Conservation (phyloP, 108 stramenopile genomes). For the Cylindrotheca closterium region DNA sequence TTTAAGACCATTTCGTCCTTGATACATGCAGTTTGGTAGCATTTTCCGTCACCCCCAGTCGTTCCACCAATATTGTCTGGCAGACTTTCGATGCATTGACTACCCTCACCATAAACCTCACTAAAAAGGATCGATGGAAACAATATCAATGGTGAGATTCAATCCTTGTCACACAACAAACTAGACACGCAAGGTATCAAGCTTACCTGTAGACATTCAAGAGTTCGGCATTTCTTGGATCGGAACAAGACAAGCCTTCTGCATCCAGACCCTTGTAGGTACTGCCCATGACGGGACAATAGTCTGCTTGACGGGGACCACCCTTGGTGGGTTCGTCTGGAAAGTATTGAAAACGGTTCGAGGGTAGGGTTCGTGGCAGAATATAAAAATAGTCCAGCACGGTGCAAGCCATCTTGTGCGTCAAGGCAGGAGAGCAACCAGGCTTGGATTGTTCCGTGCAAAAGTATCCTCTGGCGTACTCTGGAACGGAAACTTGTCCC, state of each 20-base stretch:
- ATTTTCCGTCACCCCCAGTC: conserved; percentile 63
- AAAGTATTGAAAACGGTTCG: conserved; percentile 68
- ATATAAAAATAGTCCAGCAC: conserved; percentile 69
- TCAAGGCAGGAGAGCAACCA: conserved; percentile 65
- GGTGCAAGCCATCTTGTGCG: conserved; percentile 83
- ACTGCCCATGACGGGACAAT: conserved; percentile 80
- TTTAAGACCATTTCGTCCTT: conserved; percentile 52
- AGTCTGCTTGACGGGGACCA: conserved; percentile 77
- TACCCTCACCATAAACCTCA: conserved; percentile 69
- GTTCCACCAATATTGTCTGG: conserved; percentile 13
- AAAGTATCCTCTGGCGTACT: conserved; percentile 68
- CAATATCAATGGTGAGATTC: not conserved
- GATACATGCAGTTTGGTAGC: conserved; percentile 74
- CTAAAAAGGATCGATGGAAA: conserved; percentile 23
- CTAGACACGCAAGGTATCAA: too few relatives aligned
- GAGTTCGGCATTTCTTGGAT: conserved; percentile 50
- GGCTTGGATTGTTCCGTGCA: conserved; percentile 53
- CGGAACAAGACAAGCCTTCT: conserved; percentile 60
- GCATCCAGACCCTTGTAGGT: conserved; percentile 59
- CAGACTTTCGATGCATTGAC: conserved; percentile 59
- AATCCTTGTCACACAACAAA: too few relatives aligned
- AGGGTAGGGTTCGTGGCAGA: conserved; percentile 46
- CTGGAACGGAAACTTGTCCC: conserved; percentile 48
- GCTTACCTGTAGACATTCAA: conserved; percentile 52
- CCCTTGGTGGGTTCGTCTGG: conserved; percentile 48